Evolutionary conservation across 768 basidiomycete species (phyloP).

Genomic region (Termitomyces titanicus): DNA sequence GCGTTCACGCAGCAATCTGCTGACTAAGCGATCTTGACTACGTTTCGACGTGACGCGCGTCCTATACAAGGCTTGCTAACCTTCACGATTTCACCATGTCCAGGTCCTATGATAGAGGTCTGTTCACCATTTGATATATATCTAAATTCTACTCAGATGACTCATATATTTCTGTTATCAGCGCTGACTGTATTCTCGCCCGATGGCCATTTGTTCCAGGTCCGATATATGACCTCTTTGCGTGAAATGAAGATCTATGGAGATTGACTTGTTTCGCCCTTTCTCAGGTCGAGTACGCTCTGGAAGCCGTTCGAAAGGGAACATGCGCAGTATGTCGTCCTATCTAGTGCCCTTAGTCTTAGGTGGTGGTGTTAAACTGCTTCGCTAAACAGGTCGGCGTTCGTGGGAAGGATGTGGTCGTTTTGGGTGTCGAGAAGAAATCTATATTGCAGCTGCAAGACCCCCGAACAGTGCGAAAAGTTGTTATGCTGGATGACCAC

Average conservation of each 20-base stretch:
- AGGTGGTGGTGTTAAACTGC: neutral
- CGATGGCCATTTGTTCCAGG: slow-evolving; percentile 98
- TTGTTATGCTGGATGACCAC: slow-evolving; percentile 98
- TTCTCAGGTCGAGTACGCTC: slow-evolving; percentile 92
- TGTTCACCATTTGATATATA: slow-evolving; percentile 9
- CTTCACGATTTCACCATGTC: slow-evolving; percentile 53
- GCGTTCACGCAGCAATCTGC: slow-evolving; percentile 4
- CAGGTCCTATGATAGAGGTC: slow-evolving; percentile 97
- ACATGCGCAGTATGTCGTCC: slow-evolving; percentile 80
- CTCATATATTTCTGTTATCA: slow-evolving; percentile 23
- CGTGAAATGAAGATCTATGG: slow-evolving; percentile 9
- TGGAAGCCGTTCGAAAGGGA: slow-evolving; percentile 96
- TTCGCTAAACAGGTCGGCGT: slow-evolving; percentile 75
- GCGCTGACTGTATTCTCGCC: slow-evolving; percentile 98
- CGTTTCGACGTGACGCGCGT: slow-evolving; percentile 54
- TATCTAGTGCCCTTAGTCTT: slow-evolving; percentile 3
- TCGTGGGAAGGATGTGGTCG: slow-evolving; percentile 90
- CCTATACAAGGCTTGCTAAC: slow-evolving; percentile 9
- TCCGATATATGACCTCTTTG: slow-evolving; percentile 26
- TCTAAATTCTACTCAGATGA: neutral
- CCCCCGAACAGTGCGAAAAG: slow-evolving; percentile 95
- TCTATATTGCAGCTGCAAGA: slow-evolving; percentile 96
- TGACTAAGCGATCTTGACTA: slow-evolving; percentile 5
- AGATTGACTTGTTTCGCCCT: slow-evolving; percentile 18
- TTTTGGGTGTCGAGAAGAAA: slow-evolving; percentile 99